phyloP scores from a whole-genome alignment of 163 green algal genomes.

The Coccomyxa subellipsoidea region DNA sequence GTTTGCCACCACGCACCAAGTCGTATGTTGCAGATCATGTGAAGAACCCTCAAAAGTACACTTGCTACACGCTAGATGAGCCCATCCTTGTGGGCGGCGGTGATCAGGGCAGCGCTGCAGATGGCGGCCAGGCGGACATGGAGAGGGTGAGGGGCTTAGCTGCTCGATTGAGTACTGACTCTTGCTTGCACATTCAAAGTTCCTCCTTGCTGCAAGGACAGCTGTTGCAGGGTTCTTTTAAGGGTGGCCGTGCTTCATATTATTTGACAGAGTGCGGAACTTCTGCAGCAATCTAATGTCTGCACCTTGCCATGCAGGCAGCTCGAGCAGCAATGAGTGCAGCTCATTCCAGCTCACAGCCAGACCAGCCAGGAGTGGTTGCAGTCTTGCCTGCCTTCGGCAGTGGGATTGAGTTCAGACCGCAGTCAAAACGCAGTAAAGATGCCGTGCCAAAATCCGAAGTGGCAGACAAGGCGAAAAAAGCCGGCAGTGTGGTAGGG shows the following conservation, averaged over 20 bases:
- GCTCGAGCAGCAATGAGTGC: conserved; percentile 15
- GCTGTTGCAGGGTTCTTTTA: background rate
- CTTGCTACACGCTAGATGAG: conserved; percentile 59
- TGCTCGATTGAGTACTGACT: no score
- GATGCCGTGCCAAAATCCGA: background rate
- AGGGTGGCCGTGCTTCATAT: no score
- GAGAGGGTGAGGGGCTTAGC: conserved; percentile 12
- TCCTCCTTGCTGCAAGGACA: no score
- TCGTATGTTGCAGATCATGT: conserved; percentile 59
- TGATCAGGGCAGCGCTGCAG: conserved; percentile 3
- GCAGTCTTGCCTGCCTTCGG: conserved; percentile 25
- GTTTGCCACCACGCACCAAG: background rate
- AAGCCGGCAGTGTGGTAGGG: background rate
- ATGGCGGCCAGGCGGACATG: conserved; percentile 1
- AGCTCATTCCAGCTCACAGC: background rate
- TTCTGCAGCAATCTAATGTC: background rate
- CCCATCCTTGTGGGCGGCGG: conserved; percentile 59
- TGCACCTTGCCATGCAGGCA: conserved; percentile 1
- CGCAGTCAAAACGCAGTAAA: conserved; percentile 10
- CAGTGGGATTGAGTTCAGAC: conserved; percentile 26
- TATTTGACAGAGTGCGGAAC: no score
- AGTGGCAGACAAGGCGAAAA: background rate
- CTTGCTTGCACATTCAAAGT: no score
- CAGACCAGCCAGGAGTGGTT: background rate
- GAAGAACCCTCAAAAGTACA: conserved; percentile 55